Base-by-base conservation (phyloP, 768 basidiomycete species). In the Russula olivacea region DNA sequence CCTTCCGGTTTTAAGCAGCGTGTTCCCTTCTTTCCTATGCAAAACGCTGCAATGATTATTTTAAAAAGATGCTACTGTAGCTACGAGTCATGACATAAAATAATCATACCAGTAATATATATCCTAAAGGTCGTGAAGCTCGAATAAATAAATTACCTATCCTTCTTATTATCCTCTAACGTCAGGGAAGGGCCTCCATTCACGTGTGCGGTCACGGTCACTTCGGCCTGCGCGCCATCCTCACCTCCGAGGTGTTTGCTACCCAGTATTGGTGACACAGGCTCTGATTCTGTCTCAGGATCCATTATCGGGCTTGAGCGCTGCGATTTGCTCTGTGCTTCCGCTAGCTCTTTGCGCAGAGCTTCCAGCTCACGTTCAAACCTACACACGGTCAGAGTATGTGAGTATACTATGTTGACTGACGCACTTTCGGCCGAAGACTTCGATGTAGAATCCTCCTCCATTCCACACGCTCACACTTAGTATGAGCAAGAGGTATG, bases 381-480 rank as follows among this genome's bases (percentile, higher is more conserved):
- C 72, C 93, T 95, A 68, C 7, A 23, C 38, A 11, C 7, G n/a
- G 28, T 63, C 0, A 53, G 30, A 57, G 43, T 50, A 59, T 38
- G 61, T 66, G 14, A 50, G 36, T 7, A 14, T 15, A 15, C 7
- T 14, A 47, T 28, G 14, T 41, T 8, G 48, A 15, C 5, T 53
- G 61, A 82, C 91, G 68, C 66, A 95, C 94, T 97, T 96, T 76
- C 94, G 85, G 32, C 94, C 94, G 71, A 96, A 97, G 21, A 97
- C 94, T 73, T 97, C 94, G 58, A 97, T 94, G 73, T 97, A 97
- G 78, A 87, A 97, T 1, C 91, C 91, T 25, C 90, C 93, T 11
- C 95, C 95, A 71, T 98, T 98, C 94, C 94, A 98, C 0, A 89
- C 93, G 63, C 89, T 89, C 50, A 93, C 91, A 17, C 82, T 78